Evolutionary conservation across 345 rosid species (phyloP).

Genomic region (Rhodamnia argentea): DNA sequence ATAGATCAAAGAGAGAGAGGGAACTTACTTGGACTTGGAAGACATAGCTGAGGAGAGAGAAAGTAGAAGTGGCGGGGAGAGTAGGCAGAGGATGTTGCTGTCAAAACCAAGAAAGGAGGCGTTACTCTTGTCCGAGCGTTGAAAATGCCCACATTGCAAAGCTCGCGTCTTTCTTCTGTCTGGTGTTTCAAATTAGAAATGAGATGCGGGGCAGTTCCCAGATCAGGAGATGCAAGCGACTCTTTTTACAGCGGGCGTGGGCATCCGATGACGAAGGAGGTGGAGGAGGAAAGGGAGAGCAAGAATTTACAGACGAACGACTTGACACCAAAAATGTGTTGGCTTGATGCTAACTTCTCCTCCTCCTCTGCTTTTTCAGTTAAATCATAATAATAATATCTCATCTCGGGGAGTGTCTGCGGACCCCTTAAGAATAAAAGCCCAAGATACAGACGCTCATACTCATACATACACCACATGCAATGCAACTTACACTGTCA

Average conservation of each 20-base stretch:
- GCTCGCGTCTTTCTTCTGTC: not conserved
- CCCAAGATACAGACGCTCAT: not conserved
- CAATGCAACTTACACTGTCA: not conserved
- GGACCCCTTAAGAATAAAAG: not conserved
- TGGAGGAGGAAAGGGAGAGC: conserved; percentile 1
- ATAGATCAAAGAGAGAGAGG: not conserved
- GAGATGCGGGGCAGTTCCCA: not conserved
- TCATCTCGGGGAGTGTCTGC: not conserved
- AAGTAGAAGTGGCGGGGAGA: not conserved
- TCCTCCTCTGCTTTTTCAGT: not conserved
- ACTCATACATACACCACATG: not conserved
- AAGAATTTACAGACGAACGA: not conserved
- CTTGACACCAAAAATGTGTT: not conserved
- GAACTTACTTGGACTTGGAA: conserved; percentile 52
- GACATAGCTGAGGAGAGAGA: conserved; percentile 27
- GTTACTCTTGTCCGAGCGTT: not conserved
- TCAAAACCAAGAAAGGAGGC: not conserved
- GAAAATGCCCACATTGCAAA: not conserved
- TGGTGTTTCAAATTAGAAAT: not conserved
- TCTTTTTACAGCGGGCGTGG: not conserved
- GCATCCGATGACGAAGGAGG: not conserved
- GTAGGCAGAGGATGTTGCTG: not conserved
- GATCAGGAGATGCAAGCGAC: not conserved
- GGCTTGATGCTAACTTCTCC: not conserved
- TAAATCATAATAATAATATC: not conserved